These are phyloP conservation scores for Chlamydomonas applanata DNA, from an alignment of 139 green algal species.

Conservation along the genomic window DNA sequence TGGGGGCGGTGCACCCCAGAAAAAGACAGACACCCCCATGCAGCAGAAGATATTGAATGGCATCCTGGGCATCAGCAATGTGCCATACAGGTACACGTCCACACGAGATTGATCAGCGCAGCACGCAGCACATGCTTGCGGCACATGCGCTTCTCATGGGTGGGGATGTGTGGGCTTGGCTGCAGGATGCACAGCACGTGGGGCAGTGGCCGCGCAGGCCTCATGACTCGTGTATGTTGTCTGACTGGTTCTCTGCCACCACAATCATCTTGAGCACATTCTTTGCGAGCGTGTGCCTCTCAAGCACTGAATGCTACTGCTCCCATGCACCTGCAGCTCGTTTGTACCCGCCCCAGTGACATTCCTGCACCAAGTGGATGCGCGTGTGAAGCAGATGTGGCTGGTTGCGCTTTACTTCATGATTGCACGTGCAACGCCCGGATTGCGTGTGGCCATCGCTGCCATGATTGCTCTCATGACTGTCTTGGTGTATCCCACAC, in stretches of 20 bases:
- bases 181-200: no score
- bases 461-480: conserved; percentile 39
- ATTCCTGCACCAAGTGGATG: conserved; percentile 60
- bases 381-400: conserved; percentile 73
- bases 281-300: no score
- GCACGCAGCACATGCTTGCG: background rate
- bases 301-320: no score
- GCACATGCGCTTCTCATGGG: background rate
- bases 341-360: conserved; percentile 60
- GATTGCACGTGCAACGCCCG: conserved; percentile 48
- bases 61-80: conserved; percentile 60
- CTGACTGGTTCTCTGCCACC: no score
- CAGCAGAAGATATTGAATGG: conserved; percentile 58
- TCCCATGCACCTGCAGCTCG: conserved; percentile 48
- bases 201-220: no score
- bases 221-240: no score
- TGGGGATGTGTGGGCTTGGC: no score
- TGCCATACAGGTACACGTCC: conserved; percentile 63
- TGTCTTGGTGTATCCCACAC: conserved; percentile 43
- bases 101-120: no score
- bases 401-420: conserved; percentile 69
- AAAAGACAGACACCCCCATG: conserved; percentile 33
- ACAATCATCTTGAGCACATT: no score
- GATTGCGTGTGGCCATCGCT: conserved; percentile 40
- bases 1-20: background rate